Conservation (phyloP, 495 filamentous ascomycete species). For the Talaromyces stipitatus region DNA sequence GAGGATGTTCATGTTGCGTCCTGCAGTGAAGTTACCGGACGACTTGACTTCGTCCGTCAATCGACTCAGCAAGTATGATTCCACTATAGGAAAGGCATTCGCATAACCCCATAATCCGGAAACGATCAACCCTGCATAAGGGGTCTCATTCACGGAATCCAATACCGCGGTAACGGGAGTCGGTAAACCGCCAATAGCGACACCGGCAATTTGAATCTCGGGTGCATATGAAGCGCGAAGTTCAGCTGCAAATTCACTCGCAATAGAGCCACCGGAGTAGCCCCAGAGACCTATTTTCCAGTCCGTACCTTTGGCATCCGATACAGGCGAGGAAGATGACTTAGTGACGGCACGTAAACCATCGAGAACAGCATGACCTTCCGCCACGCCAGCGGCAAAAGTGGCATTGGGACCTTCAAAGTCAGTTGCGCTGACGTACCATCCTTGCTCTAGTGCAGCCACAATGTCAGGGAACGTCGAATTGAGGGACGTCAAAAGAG, state of each 20-base stretch:
- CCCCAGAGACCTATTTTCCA: constrained; percentile 29
- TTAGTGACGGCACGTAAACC: neutral
- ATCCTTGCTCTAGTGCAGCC: neutral
- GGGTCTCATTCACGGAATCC: neutral
- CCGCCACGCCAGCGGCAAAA: neutral
- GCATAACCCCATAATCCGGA: neutral
- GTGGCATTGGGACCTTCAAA: constrained; percentile 1
- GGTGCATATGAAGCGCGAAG: constrained; percentile 34
- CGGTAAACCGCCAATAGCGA: constrained; percentile 28
- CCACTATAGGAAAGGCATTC: constrained; percentile 1
- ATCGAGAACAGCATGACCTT: neutral
- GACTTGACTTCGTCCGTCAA: neutral
- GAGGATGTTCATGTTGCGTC: neutral
- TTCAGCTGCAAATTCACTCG: constrained; percentile 35
- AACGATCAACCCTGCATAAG: neutral
- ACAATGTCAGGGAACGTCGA: neutral
- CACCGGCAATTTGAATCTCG: constrained; percentile 30
- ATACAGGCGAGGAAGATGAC: neutral
- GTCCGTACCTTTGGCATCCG: too few relatives aligned
- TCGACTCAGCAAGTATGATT: neutral
- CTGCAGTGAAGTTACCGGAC: neutral
- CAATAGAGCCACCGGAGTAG: constrained; percentile 39
- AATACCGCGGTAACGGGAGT: neutral
- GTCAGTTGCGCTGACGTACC: constrained; percentile 2
- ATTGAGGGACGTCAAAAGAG: neutral